Percentiles rank a stretch among this genome's conserved stretches.
Evolutionary conservation across 441 rosid genomes (phyloP).

Genomic region (Arabidopsis hybrid): DNA sequence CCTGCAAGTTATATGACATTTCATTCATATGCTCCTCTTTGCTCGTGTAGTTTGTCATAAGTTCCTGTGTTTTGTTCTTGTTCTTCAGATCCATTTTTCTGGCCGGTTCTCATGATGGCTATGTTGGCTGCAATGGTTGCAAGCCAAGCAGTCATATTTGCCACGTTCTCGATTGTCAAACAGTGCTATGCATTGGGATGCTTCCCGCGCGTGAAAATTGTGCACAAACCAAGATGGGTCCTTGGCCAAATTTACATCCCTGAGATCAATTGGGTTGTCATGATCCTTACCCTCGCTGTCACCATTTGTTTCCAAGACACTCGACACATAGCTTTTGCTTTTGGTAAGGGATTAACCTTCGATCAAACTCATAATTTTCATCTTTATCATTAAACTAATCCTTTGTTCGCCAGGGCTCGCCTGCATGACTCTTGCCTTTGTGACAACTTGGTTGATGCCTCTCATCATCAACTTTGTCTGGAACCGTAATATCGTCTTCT

Average conservation of each 20-base stretch:
- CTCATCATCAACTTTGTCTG: conserved; percentile 77
- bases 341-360: conserved; percentile 56
- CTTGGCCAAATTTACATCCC: conserved; percentile 87
- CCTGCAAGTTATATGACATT: not conserved
- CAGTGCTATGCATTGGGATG: conserved; percentile 89
- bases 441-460: conserved; percentile 74
- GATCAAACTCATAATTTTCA: not conserved
- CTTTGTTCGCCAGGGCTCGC: conserved; percentile 67
- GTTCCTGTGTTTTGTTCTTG: conserved; percentile 23
- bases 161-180: conserved; percentile 77
- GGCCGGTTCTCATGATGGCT: conserved; percentile 78
- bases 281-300: conserved; percentile 79
- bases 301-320: conserved; percentile 66
- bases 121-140: conserved; percentile 81
- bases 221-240: conserved; percentile 82
- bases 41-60: conserved; percentile 25
- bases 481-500: conserved; percentile 56
- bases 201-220: conserved; percentile 90
- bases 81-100: conserved; percentile 64
- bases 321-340: conserved; percentile 74
- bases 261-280: conserved; percentile 91
- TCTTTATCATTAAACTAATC: conserved; percentile 40
- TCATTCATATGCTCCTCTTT: conserved; percentile 1
- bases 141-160: conserved; percentile 81
- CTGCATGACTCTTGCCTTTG: conserved; percentile 64